Base-by-base conservation (phyloP, 2,329 filamentous ascomycete genomes). In the Fusarium mundagurra region DNA sequence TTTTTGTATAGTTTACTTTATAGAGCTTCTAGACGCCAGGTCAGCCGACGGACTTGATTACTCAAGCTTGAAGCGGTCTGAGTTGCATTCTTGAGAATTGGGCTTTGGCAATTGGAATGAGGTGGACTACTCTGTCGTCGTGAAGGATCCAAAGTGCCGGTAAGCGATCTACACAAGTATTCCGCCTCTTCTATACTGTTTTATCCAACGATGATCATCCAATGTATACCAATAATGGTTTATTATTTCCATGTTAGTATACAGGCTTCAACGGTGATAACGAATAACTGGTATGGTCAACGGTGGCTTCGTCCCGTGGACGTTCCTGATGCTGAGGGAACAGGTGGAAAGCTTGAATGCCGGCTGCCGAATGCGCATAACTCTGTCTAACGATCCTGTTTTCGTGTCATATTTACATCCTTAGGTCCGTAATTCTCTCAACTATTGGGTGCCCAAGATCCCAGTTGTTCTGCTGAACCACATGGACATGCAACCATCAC, bases 61-160 rank as follows among this genome's bases (percentile, higher is more conserved):
- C 17, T 13, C 12, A 14, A 45, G 24, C 5, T 45, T 14, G 5
- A 45, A 27, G 4, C 10, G 24, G 44, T 14, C 8, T 20, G 14
- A 29, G 6, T 38, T 51, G 12, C 51, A 55, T 50, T 51, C n/a
- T 14, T 67, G 20, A 16, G 10, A 3, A 12, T 20, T 8, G 18
- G 38, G 10, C n/a, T 41, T 17, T 34, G 16, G 12, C 24, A 14
- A 2, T 6, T 58, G 67, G 61, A 71, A 70, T 71, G 67, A 20
- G n/a, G n/a, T 47, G 29, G 59, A 29, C n/a, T 38, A 0, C 51
- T n/a, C 36, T 29, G 17, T 36, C n/a, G 6, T 12, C n/a, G 6
- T 12, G 11, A 16, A 16, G 31, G n/a, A 3, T n/a, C 41, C 16
- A 24, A 34, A 31, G 3, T 14, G 20, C n/a, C 8, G 10, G 20